Percentiles rank a stretch among this genome's conserved stretches.
These are phyloP conservation scores for Neonectria sp. DNA, from an alignment of 2,329 filamentous ascomycete genomes.

Conservation along the genomic window DNA sequence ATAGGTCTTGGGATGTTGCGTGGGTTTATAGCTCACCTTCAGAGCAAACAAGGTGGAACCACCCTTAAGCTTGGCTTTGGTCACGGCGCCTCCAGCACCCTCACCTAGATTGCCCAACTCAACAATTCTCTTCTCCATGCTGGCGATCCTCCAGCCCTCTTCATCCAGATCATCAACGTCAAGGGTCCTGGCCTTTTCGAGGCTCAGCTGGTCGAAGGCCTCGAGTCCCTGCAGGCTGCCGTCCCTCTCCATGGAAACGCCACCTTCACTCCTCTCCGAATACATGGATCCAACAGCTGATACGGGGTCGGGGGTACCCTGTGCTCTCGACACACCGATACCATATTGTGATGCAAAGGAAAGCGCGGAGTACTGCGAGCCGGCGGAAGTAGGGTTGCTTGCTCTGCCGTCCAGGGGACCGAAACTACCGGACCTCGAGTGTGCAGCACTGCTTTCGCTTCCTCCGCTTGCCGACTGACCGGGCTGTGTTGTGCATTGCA, in stretches of 20 bases:
- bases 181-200: conserved; percentile 85
- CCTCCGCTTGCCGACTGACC: conserved; percentile 80
- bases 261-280: conserved; percentile 84
- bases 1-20: conserved; percentile 2
- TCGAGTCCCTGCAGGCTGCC: conserved; percentile 84
- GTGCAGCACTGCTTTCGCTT: conserved; percentile 83
- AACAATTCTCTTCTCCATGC: conserved; percentile 87
- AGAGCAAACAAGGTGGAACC: conserved; percentile 96
- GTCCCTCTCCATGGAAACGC: conserved; percentile 85
- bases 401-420: conserved; percentile 81
- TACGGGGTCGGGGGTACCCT: conserved; percentile 85
- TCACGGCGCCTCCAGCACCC: conserved; percentile 96
- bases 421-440: conserved; percentile 89
- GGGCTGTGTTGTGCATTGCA: conserved; percentile 66
- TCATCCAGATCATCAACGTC: conserved; percentile 97
- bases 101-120: conserved; percentile 94
- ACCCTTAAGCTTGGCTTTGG: conserved; percentile 88
- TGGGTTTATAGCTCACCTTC: conserved; percentile 75
- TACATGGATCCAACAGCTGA: conserved; percentile 90
- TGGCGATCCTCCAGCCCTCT: conserved; percentile 94
- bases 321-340: conserved; percentile 75
- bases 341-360: conserved; percentile 84
- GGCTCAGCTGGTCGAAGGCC: conserved; percentile 83
- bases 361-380: conserved; percentile 87
- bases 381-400: conserved; percentile 88